Percentiles rank a stretch among this genome's conserved stretches.
Conservation (phyloP, 2,329 filamentous ascomycete genomes). For the Hymenoscyphus occultus region DNA sequence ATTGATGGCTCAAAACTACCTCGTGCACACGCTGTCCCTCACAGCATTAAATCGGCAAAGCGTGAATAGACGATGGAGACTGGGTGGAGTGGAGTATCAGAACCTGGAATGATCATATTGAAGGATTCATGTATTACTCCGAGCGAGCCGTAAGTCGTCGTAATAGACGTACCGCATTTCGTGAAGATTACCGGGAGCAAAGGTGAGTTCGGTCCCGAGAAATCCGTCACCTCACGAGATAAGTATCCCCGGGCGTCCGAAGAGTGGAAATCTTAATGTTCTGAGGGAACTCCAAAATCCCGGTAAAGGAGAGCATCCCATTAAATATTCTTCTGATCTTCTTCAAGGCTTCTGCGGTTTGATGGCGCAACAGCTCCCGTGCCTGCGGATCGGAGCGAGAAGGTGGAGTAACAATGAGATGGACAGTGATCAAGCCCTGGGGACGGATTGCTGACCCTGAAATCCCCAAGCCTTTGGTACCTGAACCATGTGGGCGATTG, state of each 20-base stretch:
- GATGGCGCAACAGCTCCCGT: neutral
- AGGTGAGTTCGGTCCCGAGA: neutral
- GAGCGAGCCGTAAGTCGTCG: neutral
- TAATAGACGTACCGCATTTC: neutral
- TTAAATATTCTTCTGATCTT: constrained; percentile 1
- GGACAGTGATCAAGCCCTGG: neutral
- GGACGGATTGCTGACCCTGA: neutral
- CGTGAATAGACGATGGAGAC: neutral
- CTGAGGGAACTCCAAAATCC: neutral
- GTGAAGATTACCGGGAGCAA: neutral
- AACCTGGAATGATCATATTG: neutral
- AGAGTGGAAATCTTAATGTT: neutral
- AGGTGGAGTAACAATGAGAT: neutral
- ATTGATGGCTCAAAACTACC: neutral
- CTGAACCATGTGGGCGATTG: constrained; percentile 1
- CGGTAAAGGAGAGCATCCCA: neutral
- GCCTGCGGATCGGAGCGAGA: constrained; percentile 6
- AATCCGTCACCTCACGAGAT: neutral
- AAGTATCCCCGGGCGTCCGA: neutral
- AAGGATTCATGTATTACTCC: neutral
- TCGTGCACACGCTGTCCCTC: neutral
- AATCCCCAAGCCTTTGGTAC: neutral
- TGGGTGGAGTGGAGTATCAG: neutral
- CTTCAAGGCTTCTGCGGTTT: neutral
- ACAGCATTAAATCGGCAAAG: neutral